A percentile compares a stretch with the other conserved stretches of the same genome.
Evolutionary conservation across 2,329 filamentous ascomycete genomes (phyloP).

Genomic region (Pseudonectria buxi): DNA sequence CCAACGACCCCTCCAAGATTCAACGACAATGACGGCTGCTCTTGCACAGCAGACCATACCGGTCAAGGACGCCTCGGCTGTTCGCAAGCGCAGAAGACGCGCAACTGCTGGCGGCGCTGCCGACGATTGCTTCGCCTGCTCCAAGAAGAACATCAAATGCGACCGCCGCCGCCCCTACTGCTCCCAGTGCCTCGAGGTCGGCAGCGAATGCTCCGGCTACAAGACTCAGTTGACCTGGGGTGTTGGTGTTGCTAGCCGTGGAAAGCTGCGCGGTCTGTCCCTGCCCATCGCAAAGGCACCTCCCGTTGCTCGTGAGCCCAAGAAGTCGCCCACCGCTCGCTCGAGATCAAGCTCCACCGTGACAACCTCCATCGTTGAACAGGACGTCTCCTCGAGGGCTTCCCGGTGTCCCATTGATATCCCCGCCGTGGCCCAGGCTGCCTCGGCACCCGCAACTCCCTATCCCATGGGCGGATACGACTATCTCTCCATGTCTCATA

Average conservation of each 20-base stretch:
- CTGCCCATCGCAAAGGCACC: conserved; percentile 59
- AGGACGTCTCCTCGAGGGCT: conserved; percentile 28
- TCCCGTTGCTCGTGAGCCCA: conserved; percentile 43
- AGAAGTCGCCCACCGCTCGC: conserved; percentile 39
- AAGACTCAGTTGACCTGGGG: conserved; percentile 97
- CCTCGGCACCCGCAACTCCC: conserved; percentile 40
- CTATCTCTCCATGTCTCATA: conserved; percentile 45
- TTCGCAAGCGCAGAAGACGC: conserved; percentile 73
- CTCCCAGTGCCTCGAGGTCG: conserved; percentile 84
- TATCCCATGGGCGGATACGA: conserved; percentile 35
- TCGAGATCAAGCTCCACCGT: conserved; percentile 40
- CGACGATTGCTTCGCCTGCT: conserved; percentile 92
- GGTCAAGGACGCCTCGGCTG: conserved; percentile 45
- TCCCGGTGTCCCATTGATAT: conserved; percentile 31
- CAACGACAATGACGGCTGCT: conserved; percentile 41
- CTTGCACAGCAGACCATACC: conserved; percentile 36
- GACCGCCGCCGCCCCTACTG: conserved; percentile 91
- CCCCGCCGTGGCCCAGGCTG: conserved; percentile 23
- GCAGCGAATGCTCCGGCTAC: conserved; percentile 91
- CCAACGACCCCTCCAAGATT: conserved; percentile 1
- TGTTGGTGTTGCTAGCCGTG: conserved; percentile 88
- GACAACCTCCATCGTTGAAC: conserved; percentile 21
- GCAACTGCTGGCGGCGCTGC: conserved; percentile 82
- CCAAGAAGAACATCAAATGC: conserved; percentile 76
- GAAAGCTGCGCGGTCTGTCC: conserved; percentile 85